Base-by-base conservation (phyloP, 2,329 filamentous ascomycete genomes). In the Trichophyton mentagrophytes region DNA sequence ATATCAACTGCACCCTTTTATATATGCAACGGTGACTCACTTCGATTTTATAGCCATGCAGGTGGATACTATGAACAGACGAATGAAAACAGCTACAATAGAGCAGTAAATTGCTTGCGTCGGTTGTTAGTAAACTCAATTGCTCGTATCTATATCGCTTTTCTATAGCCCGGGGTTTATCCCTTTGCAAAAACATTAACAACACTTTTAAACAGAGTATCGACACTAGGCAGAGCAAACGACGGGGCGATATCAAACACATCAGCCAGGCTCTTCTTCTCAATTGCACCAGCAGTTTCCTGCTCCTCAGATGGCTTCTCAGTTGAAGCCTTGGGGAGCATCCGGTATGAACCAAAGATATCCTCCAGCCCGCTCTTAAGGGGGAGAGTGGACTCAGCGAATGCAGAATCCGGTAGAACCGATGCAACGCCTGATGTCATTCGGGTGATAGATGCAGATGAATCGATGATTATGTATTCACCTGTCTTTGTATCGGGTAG, bases 401-500 rank as follows among this genome's bases (percentile, higher is more conserved):
- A 55, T 8, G 61, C 61, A 17, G 68, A 61, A 42, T 69, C 66
- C n/a, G 63, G 57, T 30, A 63, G 65, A 55, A 66, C 62, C 42
- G 70, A 67, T 2, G 66, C 61, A 4, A 67, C 70, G 25, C 66
- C 66, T 36, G 68, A 70, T 30, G 69, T 66, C 53, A 74, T 63
- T 44, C 69, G 70, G 75, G 84, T 85, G 44, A 95, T 78, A 67
- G 88, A 86, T 13, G 89, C 89, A 0, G 83, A 79, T n/a, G 86
- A 80, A 70, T 95, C 90, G 4, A 96, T 73, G 8, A 86, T 76
- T 44, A 93, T 76, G 70, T 89, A 96, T 3, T 90, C 89, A 53
- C 83, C 84, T 1, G 84, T 82, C 20, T 79, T 79, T 11, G 80
- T 77, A 20, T 83, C 80, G 2, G 88, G 80, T 1, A 89, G 76